Percentiles rank a stretch among this genome's conserved stretches.
These are phyloP conservation scores for Piedraia hortae DNA, from an alignment of 2,329 filamentous ascomycete genomes.

Conservation along the genomic window DNA sequence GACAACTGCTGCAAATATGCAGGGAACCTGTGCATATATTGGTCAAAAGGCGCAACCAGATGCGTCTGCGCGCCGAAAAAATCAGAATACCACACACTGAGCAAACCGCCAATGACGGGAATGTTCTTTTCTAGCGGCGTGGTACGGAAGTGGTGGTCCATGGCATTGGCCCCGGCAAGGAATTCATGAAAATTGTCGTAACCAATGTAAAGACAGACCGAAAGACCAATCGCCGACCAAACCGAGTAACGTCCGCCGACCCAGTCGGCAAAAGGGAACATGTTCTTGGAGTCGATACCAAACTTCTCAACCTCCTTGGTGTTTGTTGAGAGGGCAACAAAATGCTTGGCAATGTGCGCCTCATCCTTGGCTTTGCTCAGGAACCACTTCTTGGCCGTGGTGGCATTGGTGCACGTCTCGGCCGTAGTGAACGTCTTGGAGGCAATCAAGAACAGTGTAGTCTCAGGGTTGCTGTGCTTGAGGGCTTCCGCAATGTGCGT, in stretches of 20 bases:
- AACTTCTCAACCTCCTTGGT: slow-evolving; percentile 90
- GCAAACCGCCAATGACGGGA: slow-evolving; percentile 63
- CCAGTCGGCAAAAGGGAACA: slow-evolving; percentile 99
- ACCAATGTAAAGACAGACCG: slow-evolving; percentile 80
- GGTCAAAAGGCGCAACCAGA: slow-evolving; percentile 93
- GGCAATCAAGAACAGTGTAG: slow-evolving; percentile 91
- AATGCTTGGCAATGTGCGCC: slow-evolving; percentile 73
- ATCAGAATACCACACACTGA: slow-evolving; percentile 97
- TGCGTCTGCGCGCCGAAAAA: slow-evolving; percentile 97
- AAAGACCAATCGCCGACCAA: slow-evolving; percentile 93
- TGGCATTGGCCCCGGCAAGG: slow-evolving; percentile 75
- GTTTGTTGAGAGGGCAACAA: slow-evolving; percentile 93
- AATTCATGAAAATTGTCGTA: slow-evolving; percentile 96
- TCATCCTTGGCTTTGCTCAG: slow-evolving; percentile 55
- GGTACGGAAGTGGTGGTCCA: slow-evolving; percentile 94
- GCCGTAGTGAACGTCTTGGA: slow-evolving; percentile 99
- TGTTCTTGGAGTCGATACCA: slow-evolving; percentile 94
- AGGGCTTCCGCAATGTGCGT: slow-evolving; percentile 93
- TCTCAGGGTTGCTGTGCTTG: slow-evolving; percentile 71
- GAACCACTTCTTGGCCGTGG: slow-evolving; percentile 94
- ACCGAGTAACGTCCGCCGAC: slow-evolving; percentile 95
- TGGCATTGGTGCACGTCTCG: slow-evolving; percentile 90
- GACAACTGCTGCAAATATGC: slow-evolving; percentile 97
- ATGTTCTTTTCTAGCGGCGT: slow-evolving; percentile 87
- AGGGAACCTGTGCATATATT: slow-evolving; percentile 96